Percentiles rank a stretch among this genome's conserved stretches.
Evolutionary conservation across 2,329 filamentous ascomycete genomes (phyloP).

Genomic region (Trichophyton mentagrophytes): DNA sequence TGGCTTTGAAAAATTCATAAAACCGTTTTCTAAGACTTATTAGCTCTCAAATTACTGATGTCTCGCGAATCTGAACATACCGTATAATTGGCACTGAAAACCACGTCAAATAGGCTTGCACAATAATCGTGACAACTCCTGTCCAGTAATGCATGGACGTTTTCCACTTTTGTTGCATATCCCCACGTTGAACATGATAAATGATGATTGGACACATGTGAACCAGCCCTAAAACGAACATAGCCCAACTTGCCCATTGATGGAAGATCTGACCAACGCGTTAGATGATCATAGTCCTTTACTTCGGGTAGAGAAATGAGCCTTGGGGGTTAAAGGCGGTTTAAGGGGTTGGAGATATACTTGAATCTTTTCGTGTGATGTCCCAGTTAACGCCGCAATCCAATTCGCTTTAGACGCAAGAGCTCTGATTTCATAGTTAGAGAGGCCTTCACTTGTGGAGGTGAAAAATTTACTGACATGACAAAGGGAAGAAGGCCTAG

Average conservation of each 20-base stretch:
- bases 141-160: conserved; percentile 40
- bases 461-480: conserved; percentile 21
- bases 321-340: no score
- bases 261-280: conserved; percentile 36
- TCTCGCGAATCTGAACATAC: conserved; percentile 10
- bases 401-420: conserved; percentile 39
- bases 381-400: conserved; percentile 33
- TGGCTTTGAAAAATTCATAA: conserved; percentile 51
- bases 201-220: conserved; percentile 49
- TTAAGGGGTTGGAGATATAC: not conserved
- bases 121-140: conserved; percentile 41
- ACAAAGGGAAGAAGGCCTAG: conserved; percentile 42
- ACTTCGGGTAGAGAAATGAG: no score
- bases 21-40: conserved; percentile 33
- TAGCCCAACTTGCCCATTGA: conserved; percentile 40
- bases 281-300: not conserved
- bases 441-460: not conserved
- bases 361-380: conserved; percentile 42
- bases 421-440: not conserved
- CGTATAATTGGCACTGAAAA: conserved; percentile 19
- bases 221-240: conserved; percentile 42
- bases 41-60: not conserved
- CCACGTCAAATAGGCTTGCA: conserved; percentile 44
- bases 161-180: conserved; percentile 36
- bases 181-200: conserved; percentile 32